Percentiles rank a stretch among this genome's conserved stretches.
These are phyloP conservation scores for Suillus discolor DNA, from an alignment of 768 basidiomycete genomes.

Conservation along the genomic window DNA sequence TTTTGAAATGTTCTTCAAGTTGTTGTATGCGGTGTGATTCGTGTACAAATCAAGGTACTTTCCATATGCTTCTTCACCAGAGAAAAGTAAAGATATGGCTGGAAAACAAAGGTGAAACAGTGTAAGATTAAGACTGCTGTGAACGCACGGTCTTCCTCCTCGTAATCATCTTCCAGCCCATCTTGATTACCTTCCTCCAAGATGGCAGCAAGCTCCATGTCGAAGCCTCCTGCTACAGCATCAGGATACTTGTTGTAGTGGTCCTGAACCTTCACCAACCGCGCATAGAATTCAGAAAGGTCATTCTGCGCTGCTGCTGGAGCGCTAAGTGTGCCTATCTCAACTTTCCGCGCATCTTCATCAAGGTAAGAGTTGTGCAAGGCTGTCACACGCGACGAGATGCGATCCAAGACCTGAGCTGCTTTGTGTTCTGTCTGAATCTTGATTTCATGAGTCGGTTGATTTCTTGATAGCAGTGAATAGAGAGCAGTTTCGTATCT, in stretches of 20 bases:
- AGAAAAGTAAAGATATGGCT: slow-evolving; percentile 88
- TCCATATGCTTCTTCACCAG: slow-evolving; percentile 94
- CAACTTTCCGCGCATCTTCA: slow-evolving; percentile 67
- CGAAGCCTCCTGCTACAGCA: slow-evolving; percentile 76
- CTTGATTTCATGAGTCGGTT: slow-evolving; percentile 59
- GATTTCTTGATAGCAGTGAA: slow-evolving; percentile 72
- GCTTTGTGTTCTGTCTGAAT: slow-evolving; percentile 88
- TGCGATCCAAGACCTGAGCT: slow-evolving; percentile 84
- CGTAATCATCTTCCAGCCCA: slow-evolving; percentile 68
- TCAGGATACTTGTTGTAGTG: slow-evolving; percentile 97
- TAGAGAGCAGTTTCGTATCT: slow-evolving; percentile 88
- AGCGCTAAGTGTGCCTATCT: slow-evolving; percentile 64
- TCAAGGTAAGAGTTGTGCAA: slow-evolving; percentile 80
- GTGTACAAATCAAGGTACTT: slow-evolving; percentile 93
- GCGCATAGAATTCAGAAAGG: slow-evolving; percentile 92
- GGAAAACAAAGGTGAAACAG: slow-evolving; percentile 14
- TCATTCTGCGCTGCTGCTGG: slow-evolving; percentile 60
- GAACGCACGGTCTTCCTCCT: slow-evolving; percentile 85
- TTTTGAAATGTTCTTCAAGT: slow-evolving; percentile 83
- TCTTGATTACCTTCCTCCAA: slow-evolving; percentile 78
- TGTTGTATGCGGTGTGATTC: slow-evolving; percentile 86
- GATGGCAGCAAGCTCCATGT: slow-evolving; percentile 80
- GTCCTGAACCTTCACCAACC: slow-evolving; percentile 95
- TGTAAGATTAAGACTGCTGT: slow-evolving; percentile 1
- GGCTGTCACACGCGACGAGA: slow-evolving; percentile 65